Base-by-base conservation (phyloP, 169 alveolate species). In the Cryptosporidium ryanae region DNA sequence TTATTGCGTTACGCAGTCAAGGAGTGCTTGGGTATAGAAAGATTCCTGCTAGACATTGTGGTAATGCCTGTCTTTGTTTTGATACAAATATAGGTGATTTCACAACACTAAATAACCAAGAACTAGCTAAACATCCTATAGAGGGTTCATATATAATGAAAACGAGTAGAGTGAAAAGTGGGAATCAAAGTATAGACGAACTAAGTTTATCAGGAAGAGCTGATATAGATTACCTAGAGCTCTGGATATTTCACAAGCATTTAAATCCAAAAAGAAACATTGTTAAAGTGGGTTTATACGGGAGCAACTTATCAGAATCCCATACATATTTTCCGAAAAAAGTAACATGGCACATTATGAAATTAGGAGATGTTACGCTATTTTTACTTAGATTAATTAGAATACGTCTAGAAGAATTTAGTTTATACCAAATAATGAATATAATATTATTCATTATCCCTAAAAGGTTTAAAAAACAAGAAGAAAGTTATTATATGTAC, bases 311-410 rank as follows among this genome's bases (percentile, higher is more conserved):
- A 32, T 61, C 87, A 38, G 6, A 43, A 43, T 29, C 63, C 18
- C 61, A 76, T 55, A 49, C 25, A 5, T 67, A 61, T 61, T 76
- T 76, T 27, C 87, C 87, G 63, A 76, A 27, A 23, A 43, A 31
- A 18, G 68, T 61, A 61, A 59, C 87, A 15, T 76, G 87, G 87
- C 68, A 76, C 38, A 61, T 76, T 23, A 76, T 76, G 71, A 76
- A 46, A 25, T 61, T 76, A 5, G 87, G 87, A 57, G 87, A 76
- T 59, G 76, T 61, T 15, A 76, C 76, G 44, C 12, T 76, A 21
- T 76, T 38, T 61, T 50, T 76, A 17, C 50, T 76, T 21, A 55
- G 87, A 3, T 29, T 76, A 8, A 76, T 61, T 8, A 57, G 87
- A 61, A 44, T 76, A 21, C 29, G 71, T n/a, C 25, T 55, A 13